Evolutionary conservation across 2,329 filamentous ascomycete species (phyloP).

Genomic region (Ploettnerulaceae sp.): DNA sequence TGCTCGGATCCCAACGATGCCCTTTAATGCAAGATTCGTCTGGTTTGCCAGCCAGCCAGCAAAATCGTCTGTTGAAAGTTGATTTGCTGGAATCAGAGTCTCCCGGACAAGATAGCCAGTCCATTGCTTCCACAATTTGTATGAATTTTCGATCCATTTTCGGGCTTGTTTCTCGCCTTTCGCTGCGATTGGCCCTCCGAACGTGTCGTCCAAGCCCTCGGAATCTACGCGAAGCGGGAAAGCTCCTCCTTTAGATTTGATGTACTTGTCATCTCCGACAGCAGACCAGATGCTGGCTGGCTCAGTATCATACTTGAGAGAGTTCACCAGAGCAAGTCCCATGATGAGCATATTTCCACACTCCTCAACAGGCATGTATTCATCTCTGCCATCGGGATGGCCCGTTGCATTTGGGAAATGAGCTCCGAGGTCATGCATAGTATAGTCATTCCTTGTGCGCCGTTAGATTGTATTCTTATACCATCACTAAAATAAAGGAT

Average conservation of each 20-base stretch:
- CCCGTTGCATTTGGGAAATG: slow-evolving; percentile 75
- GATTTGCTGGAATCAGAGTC: slow-evolving; percentile 58
- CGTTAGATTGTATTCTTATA: not conserved
- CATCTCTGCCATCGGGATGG: slow-evolving; percentile 57
- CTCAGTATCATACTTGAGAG: slow-evolving; percentile 58
- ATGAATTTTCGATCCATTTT: slow-evolving; percentile 58
- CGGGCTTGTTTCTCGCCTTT: slow-evolving; percentile 53
- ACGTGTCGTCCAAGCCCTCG: slow-evolving; percentile 54
- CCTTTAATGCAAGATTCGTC: slow-evolving; percentile 70
- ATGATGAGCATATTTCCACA: slow-evolving; percentile 66
- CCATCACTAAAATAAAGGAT: not conserved
- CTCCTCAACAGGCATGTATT: slow-evolving; percentile 64
- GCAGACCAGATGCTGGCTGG: slow-evolving; percentile 56
- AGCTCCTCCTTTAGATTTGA: slow-evolving; percentile 24
- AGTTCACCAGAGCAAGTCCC: slow-evolving; percentile 72
- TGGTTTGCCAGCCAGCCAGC: slow-evolving; percentile 65
- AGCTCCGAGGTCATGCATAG: slow-evolving; percentile 70
- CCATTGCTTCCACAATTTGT: slow-evolving; percentile 64
- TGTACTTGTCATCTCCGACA: slow-evolving; percentile 30
- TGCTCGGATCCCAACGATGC: slow-evolving; percentile 72
- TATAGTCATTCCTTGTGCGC: slow-evolving; percentile 57
- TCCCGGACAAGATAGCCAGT: slow-evolving; percentile 62
- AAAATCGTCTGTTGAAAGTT: slow-evolving; percentile 67
- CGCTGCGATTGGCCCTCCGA: slow-evolving; percentile 46
- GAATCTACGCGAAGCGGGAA: slow-evolving; percentile 40